Base-by-base conservation (phyloP, 805 yeast species). In the Sugiyamaella mastotermitis region DNA sequence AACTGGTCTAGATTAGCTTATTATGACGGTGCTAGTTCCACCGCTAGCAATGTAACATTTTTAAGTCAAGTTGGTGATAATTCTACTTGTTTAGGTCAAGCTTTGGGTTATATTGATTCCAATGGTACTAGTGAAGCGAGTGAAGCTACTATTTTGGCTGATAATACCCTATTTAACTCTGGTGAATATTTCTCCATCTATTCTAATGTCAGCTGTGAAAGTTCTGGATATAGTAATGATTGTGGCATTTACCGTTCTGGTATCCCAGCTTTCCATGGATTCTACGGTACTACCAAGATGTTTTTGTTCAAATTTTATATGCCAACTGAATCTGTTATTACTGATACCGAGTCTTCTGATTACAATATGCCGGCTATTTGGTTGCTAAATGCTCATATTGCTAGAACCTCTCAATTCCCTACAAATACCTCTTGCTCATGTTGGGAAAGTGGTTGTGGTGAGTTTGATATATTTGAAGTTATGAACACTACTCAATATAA, bases 361-460 rank as follows among this genome's bases (percentile, higher is more conserved):
- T 72, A 72, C 56, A 96, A 92, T 64, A 90, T 92, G 97, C 98
- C 98, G 50, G 97, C 97, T 45, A 74, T 88, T 53, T 88, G 97
- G 97, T 69, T 88, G 64, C 76, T 88, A 61, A 88, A 88, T 63
- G 95, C 95, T 47, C 83, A 84, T 71, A 80, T 88, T 58, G 96
- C 98, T 67, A 84, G 98, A 74, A 88, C 97, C 51, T 65, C 79
- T 57, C 97, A 92, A 69, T 92, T 92, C 66, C 68, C 69, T 43
- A n/a, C n/a, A n/a, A 22, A 33, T 15, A 60, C 79, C 18, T 60
- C 73, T 16, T 90, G 97, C 71, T 86, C 97, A 24, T 92, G 98
- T 74, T 92, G 98, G 98, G 55, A 74, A 39, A 74, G 94, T 40
- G 97, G 97, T 45, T 92, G 98, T 69, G 98, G 98, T 69, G 98